Evolutionary conservation across 2,329 filamentous ascomycete genomes (phyloP), one percentile per base, ranked within the genome.

Genomic region (Stromatinia cepivora): DNA sequence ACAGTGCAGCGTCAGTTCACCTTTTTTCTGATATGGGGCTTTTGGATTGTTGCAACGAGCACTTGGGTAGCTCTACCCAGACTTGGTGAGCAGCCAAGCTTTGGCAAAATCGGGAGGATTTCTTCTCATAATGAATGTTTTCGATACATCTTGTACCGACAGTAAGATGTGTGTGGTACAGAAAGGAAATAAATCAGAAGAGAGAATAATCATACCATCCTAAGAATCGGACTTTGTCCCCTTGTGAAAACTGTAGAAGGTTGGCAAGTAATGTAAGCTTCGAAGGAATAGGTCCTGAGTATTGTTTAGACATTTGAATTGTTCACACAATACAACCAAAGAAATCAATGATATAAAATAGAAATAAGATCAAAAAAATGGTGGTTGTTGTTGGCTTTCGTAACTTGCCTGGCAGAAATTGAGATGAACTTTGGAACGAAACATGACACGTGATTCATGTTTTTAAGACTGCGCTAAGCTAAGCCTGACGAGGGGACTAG

Each of bases 181-280:
- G 13, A 39, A 28, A 9, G 22, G 1, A 8, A 13, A 50, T 42
- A 22, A 36, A 52, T 1, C 20, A 28, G n/a, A 17, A 22, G 46
- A 69, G 62, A 67, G 45, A 3, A 25, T 22, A 48, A 5, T 81
- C 88, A 81, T 85, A 97, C 94, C 94, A 97, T 80, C 93, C 94
- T 64, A 98, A 81, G 79, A 98, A 97, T 71, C 94, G 90, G 71
- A 97, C 90, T 81, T 98, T 98, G n/a, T 88, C 86, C 10, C 73
- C 76, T 45, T 67, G 69, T 28, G 67, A 52, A 54, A 72, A 73
- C 13, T 65, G 70, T 31, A 46, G 59, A 25, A 79, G 75, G 45
- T 77, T 73, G 52, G 75, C 76, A n/a, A 78, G 75, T 34, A 77
- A 69, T 34, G 66, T 70, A 39, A 78, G 64, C 17, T 53, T 74